Percentiles rank a stretch among this genome's conserved stretches.
Conservation (phyloP, 106 monocot species). For the Agapanthus africanus region DNA sequence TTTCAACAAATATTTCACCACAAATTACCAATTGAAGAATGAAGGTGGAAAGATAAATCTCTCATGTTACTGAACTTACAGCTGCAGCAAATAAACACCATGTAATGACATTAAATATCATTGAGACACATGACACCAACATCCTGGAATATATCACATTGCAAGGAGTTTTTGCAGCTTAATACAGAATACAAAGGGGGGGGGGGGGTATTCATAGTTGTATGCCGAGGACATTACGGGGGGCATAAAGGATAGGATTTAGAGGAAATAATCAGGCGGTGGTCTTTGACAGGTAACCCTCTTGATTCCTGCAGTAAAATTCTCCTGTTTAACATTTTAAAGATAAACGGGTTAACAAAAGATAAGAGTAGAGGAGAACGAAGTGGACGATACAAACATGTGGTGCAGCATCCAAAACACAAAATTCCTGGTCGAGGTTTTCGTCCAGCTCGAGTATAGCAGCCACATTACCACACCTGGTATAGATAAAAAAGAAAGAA, state of each 20-base stretch:
- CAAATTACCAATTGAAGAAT: no score
- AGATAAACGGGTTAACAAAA: neutral
- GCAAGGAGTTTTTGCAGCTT: no score
- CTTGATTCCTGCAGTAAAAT: conserved; percentile 71
- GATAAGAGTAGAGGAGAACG: neutral
- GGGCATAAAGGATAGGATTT: neutral
- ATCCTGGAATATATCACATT: no score
- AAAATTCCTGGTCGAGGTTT: conserved; percentile 82
- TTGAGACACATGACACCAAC: no score
- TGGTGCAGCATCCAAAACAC: conserved; percentile 93
- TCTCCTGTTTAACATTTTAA: neutral
- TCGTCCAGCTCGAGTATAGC: conserved; percentile 98
- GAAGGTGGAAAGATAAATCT: no score
- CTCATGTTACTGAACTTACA: no score
- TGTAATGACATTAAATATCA: no score
- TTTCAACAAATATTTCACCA: no score
- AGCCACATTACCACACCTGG: conserved; percentile 94
- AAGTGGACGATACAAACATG: conserved; percentile 38
- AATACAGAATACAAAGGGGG: no score
- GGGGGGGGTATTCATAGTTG: no score
- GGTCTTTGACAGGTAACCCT: conserved; percentile 88
- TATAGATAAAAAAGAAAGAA: neutral
- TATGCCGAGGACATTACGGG: neutral
- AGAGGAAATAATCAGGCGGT: conserved; percentile 93
- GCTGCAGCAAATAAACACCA: no score